Base-by-base conservation (phyloP, 208 protist genomes). In the Acanthamoeba castellanii region DNA sequence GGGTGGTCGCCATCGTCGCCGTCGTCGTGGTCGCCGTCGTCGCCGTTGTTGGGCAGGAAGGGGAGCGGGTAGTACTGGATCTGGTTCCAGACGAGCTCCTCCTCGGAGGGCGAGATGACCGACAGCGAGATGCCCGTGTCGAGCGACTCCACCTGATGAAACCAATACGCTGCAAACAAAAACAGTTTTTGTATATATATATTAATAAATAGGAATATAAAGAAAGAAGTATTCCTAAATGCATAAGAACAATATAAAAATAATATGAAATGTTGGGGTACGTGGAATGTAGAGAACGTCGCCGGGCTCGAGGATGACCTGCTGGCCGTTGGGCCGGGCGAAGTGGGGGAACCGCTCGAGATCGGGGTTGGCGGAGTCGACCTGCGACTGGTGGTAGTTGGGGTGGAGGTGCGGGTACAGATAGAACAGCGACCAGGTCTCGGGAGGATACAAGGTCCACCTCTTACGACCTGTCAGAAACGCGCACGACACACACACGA, bases 41-140 rank as follows among this genome's bases (percentile, higher is more conserved):
- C 7, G 13, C 27, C 37, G 70, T n/a, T 37, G 70, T 9, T 78
- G 70, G 70, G 70, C 13, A 78, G 70, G 81, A 88, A 88, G 34
- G 45, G 45, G 27, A 88, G 32, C 27, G 81, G 81, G 81, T 32
- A 64, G 81, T 59, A 42, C 14, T 45, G 42, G 47, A 88, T 14
- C n/a, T 59, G 42, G 22, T 61, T 88, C 81, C 81, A 88, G 5
- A 20, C n/a, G 52, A 88, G 25, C 81, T 88, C 81, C 52, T 88
- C 81, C 52, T 88, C 81, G 34, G 81, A 88, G n/a, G 81, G 81
- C 34, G 81, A 88, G 52, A 88, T 61, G n/a, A 88, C 81, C 16
- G 81, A 64, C 47, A 88, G 47, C 42, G 42, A 30, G 14, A 88
- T 59, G 52, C n/a, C 14, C 27, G 81, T 59, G 16, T 88, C 81